Percentiles rank a stretch among this genome's conserved stretches.
phyloP scores from a whole-genome alignment of 495 filamentous ascomycete species.

The Cercophora newfieldiana region DNA sequence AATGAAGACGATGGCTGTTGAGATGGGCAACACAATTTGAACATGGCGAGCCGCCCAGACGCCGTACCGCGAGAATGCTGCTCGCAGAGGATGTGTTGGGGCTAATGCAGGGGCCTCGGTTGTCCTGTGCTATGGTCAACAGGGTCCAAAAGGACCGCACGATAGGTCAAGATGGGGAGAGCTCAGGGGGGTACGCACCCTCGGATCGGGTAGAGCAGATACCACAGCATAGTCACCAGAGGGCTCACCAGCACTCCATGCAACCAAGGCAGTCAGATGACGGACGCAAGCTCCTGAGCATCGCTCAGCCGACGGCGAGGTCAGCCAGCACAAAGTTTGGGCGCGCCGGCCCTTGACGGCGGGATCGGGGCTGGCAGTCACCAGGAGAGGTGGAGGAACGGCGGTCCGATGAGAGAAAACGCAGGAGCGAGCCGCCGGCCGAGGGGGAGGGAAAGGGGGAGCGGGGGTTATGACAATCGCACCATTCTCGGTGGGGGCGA shows the following conservation, averaged over 20 bases:
- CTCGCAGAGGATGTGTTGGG: slow-evolving; percentile 59
- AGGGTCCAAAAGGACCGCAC: neutral
- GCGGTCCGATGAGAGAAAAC: neutral
- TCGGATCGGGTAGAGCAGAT: slow-evolving; percentile 63
- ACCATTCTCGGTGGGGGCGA: neutral
- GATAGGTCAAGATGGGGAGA: neutral
- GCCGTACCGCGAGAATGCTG: slow-evolving; percentile 62
- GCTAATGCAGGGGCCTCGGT: slow-evolving; percentile 62
- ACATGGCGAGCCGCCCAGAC: slow-evolving; percentile 65
- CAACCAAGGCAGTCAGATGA: slow-evolving; percentile 1
- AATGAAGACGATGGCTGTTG: slow-evolving; percentile 59
- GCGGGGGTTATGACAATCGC: neutral
- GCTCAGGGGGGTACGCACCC: slow-evolving; percentile 46
- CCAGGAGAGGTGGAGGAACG: neutral
- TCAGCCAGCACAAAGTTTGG: neutral
- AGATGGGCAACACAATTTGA: slow-evolving; percentile 62
- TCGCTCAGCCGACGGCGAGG: slow-evolving; percentile 11
- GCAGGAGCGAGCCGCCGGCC: neutral
- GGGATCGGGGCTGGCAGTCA: neutral
- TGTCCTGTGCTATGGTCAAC: slow-evolving; percentile 45
- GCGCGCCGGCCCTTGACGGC: neutral
- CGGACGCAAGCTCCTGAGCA: slow-evolving; percentile 11
- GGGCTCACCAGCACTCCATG: slow-evolving; percentile 10
- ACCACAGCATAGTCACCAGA: slow-evolving; percentile 53
- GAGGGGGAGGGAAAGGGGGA: neutral